Conservation (phyloP, 2,329 filamentous ascomycete species). For the Pseudonectria buxi region DNA sequence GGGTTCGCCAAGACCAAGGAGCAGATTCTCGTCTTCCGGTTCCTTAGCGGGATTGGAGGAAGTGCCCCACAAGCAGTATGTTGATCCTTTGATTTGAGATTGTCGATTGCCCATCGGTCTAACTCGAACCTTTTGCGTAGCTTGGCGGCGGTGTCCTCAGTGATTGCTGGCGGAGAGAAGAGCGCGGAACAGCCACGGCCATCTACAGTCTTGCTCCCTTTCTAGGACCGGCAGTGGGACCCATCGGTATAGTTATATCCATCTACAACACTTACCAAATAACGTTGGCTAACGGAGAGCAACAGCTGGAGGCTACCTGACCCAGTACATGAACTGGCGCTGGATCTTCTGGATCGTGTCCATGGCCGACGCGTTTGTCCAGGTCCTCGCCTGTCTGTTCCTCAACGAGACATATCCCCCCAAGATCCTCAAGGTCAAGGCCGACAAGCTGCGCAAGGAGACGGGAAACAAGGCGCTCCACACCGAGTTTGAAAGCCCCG, state of each 20-base stretch:
- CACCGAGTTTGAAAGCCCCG: constrained; percentile 23
- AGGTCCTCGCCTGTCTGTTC: constrained; percentile 30
- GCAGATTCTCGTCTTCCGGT: constrained; percentile 43
- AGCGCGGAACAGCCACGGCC: constrained; percentile 27
- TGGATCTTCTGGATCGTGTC: constrained; percentile 39
- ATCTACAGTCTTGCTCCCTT: constrained; percentile 35
- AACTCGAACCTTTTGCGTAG: constrained; percentile 8
- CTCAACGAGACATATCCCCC: constrained; percentile 33
- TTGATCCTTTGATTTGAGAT: neutral
- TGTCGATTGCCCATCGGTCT: accelerated
- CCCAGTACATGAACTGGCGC: constrained; percentile 32
- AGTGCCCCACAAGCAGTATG: constrained; percentile 39
- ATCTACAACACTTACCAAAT: too few species aligned
- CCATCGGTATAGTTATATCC: constrained; percentile 24
- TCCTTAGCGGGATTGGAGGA: constrained; percentile 40
- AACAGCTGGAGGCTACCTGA: constrained; percentile 32
- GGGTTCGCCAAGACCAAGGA: constrained; percentile 39
- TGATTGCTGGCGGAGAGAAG: constrained; percentile 41
- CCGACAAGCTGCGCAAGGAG: constrained; percentile 18
- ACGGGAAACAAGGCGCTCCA: constrained; percentile 22
- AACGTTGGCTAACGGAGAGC: neutral
- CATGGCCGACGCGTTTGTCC: constrained; percentile 29
- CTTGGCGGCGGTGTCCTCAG: constrained; percentile 39
- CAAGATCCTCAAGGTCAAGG: constrained; percentile 24
- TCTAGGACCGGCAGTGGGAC: constrained; percentile 36